These are phyloP conservation scores for Cercophora newfieldiana DNA, from an alignment of 495 filamentous ascomycete species.

Conservation along the genomic window DNA sequence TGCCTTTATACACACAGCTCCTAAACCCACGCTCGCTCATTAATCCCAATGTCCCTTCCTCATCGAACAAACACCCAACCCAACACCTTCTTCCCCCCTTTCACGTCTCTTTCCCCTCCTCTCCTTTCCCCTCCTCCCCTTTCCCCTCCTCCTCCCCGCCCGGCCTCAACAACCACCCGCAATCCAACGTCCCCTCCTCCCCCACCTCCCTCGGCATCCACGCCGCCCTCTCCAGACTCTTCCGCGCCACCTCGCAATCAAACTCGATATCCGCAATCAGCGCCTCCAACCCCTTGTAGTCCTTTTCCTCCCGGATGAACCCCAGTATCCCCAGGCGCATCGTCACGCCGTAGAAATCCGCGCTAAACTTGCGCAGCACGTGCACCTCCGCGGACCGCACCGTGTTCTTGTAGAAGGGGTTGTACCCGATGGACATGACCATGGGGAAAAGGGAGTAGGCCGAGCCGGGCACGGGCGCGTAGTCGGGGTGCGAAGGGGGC, in stretches of 20 bases:
- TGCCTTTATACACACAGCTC: background rate
- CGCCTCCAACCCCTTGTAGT: conserved; percentile 80
- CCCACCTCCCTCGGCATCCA: conserved; percentile 57
- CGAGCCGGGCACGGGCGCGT: background rate
- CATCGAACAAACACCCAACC: no score
- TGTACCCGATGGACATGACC: conserved; percentile 95
- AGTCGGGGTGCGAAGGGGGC: conserved; percentile 42
- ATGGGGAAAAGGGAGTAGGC: conserved; percentile 65
- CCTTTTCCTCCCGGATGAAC: conserved; percentile 84
- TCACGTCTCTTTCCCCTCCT: background rate
- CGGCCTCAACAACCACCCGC: conserved; percentile 41
- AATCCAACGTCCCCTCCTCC: conserved; percentile 38
- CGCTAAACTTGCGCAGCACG: conserved; percentile 69
- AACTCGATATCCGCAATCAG: conserved; percentile 83
- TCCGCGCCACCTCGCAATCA: conserved; percentile 80
- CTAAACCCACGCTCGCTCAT: background rate
- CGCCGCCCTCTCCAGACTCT: conserved; percentile 66
- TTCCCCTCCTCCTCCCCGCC: conserved; percentile 3
- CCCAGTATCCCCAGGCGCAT: conserved; percentile 81
- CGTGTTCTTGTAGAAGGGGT: conserved; percentile 89
- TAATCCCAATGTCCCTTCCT: background rate
- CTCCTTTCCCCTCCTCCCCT: background rate
- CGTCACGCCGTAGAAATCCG: conserved; percentile 79
- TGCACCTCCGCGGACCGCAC: conserved; percentile 87
- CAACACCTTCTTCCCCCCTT: background rate